phyloP scores from a whole-genome alignment of 176 grass and related monocot species.

The Carex kokanica region DNA sequence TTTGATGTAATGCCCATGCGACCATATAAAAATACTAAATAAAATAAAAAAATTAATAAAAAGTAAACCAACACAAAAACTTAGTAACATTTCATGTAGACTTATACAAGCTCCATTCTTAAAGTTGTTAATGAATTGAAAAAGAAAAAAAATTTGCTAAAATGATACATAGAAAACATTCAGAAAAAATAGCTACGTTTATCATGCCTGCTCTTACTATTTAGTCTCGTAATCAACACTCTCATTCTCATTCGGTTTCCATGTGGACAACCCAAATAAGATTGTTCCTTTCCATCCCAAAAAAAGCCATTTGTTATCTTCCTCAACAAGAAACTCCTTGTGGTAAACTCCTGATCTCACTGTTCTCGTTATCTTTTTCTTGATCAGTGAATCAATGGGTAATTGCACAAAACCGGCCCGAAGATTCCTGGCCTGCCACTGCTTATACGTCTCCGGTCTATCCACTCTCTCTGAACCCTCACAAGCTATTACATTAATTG shows the following conservation, averaged over 20 bases:
- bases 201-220: background rate
- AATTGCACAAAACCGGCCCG: constrained; percentile 44
- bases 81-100: background rate
- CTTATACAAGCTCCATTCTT: background rate
- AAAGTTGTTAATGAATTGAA: background rate
- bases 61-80: background rate
- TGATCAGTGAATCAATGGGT: constrained; percentile 36
- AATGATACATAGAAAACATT: background rate
- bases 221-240: no score
- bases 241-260: constrained; percentile 22
- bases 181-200: background rate
- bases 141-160: background rate
- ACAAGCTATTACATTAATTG: constrained; percentile 43
- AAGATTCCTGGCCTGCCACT: constrained; percentile 39
- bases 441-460: constrained; percentile 42
- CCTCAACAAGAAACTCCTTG: constrained; percentile 37
- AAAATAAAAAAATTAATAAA: background rate
- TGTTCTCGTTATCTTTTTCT: constrained; percentile 13
- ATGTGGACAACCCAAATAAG: constrained; percentile 37
- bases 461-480: constrained; percentile 50
- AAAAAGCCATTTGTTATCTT: constrained; percentile 39
- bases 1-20: background rate
- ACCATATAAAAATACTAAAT: background rate
- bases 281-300: constrained; percentile 50
- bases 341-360: constrained; percentile 33